phyloP scores from a whole-genome alignment of 108 stramenopile species.

The Pseudonitzschia multiseries region DNA sequence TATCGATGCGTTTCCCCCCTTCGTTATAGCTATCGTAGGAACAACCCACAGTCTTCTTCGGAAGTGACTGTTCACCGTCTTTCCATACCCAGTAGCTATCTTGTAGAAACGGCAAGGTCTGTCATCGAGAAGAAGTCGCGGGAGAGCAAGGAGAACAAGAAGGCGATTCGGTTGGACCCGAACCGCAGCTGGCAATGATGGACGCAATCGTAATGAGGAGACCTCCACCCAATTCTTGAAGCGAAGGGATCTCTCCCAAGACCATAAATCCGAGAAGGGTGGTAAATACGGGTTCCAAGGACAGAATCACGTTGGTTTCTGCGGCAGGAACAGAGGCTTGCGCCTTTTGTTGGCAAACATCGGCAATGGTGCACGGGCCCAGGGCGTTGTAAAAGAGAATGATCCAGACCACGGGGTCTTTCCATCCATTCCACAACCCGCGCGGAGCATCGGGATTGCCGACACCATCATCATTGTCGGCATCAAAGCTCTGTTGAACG shows the following conservation, averaged over 20 bases:
- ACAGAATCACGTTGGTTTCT: slow-evolving; percentile 69
- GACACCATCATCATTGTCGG: not conserved
- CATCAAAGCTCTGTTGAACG: not conserved
- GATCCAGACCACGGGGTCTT: slow-evolving; percentile 37
- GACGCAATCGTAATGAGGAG: slow-evolving; percentile 29
- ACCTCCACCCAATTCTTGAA: slow-evolving; percentile 51
- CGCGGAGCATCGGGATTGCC: not conserved
- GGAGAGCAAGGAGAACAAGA: not conserved
- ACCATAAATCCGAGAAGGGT: slow-evolving; percentile 46
- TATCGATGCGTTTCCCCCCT: too few species aligned
- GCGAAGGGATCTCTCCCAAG: slow-evolving; percentile 49
- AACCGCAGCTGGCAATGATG: slow-evolving; percentile 1
- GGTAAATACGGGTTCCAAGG: slow-evolving; percentile 60
- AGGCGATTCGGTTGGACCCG: not conserved
- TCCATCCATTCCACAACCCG: slow-evolving; percentile 46
- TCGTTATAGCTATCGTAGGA: too few species aligned
- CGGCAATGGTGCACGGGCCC: slow-evolving; percentile 65
- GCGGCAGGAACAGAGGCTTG: slow-evolving; percentile 48
- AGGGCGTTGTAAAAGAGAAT: slow-evolving; percentile 52
- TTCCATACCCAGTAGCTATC: too few species aligned
- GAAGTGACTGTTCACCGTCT: too few species aligned
- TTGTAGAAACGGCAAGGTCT: not conserved
- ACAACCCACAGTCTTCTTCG: too few species aligned
- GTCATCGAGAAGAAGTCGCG: not conserved
- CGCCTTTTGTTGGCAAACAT: slow-evolving; percentile 59